Evolutionary conservation across 345 rosid genomes (phyloP), one percentile per base, ranked within the genome.

Genomic region (Hirschfeldia incana): DNA sequence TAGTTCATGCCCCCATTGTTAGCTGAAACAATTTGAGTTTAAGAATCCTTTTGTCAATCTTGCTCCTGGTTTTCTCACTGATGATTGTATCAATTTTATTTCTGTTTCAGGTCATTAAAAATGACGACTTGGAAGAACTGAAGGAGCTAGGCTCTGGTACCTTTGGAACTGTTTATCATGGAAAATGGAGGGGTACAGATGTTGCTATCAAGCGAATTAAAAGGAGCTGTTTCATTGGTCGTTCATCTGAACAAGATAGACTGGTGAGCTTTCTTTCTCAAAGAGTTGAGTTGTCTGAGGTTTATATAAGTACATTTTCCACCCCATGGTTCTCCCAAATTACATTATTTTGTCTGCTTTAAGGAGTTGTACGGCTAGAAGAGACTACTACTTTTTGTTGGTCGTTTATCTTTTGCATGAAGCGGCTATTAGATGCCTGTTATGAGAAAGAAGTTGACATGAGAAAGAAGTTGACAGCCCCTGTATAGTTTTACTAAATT

Each of bases 141-240:
- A 93, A 80, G 83, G 99, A 93, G 77, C 77, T 96, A 65, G 99
- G 99, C 83, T 93, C 99, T 69, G 99, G 99, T 69, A 93, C 97
- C 66, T 96, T 93, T 90, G 99, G 99, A 76, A 96, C 98, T 46
- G 97, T 96, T 57, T 96, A 93, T 82, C 99, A 96, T 85, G 99
- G 99, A 81, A 93, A 96, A 84, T 96, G 99, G 99, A 92, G 95
- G 70, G 99, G 99, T 61, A 92, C 97, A n/a, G 98, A 96, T 88
- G 98, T 96, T 69, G 98, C 98, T 70, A 93, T 96, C 58, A 96
- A 93, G 89, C 88, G 97, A 70, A 90, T 96, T 32, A 96, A 93
- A 78, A 89, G 93, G 87, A 89, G 89, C 75, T 93, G 99, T 83
- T 96, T 96, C 85, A 87, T 94, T 30, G 97, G 98, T 49, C 93